Evolutionary conservation across 139 green algal species (phyloP).

Genomic region (Auxenochlorella protothecoides): DNA sequence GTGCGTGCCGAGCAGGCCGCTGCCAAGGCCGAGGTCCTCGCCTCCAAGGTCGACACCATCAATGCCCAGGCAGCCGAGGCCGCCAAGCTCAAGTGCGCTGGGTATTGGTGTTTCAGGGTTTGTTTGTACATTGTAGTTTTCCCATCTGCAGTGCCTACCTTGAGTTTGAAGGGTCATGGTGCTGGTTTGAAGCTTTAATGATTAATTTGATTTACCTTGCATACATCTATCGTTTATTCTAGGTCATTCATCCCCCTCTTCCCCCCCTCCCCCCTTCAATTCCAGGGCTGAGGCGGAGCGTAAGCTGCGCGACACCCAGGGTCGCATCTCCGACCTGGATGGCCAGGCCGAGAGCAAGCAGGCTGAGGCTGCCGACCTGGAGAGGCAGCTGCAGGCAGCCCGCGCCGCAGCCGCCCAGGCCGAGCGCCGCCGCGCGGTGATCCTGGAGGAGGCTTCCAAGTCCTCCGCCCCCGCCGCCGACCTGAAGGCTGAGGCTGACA

Average conservation of each 20-base stretch:
- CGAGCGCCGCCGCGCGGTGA: constrained; percentile 11
- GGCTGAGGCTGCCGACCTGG: constrained; percentile 9
- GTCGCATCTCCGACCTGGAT: no score
- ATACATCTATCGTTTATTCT: background rate
- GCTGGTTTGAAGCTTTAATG: background rate
- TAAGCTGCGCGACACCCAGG: no score
- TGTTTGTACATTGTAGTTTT: background rate
- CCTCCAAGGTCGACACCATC: constrained; percentile 5
- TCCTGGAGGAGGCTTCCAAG: constrained; percentile 15
- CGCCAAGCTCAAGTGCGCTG: constrained; percentile 14
- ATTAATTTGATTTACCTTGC: background rate
- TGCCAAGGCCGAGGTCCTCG: constrained; percentile 6
- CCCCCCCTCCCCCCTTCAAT: no score
- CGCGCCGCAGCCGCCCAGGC: background rate
- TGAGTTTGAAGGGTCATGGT: background rate
- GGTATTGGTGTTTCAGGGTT: background rate
- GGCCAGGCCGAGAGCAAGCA: background rate
- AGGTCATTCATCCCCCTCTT: no score
- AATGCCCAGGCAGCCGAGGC: constrained; percentile 1
- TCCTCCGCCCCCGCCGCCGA: constrained; percentile 7
- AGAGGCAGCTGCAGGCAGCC: constrained; percentile 12
- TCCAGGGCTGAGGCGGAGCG: no score
- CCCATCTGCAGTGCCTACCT: background rate
- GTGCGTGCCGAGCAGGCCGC: constrained; percentile 22
- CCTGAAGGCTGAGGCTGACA: constrained; percentile 11